A percentile compares a stretch with the other conserved stretches of the same genome.
phyloP scores from a whole-genome alignment of 352 stramenopile genomes.

The Phytophthora hybrid region DNA sequence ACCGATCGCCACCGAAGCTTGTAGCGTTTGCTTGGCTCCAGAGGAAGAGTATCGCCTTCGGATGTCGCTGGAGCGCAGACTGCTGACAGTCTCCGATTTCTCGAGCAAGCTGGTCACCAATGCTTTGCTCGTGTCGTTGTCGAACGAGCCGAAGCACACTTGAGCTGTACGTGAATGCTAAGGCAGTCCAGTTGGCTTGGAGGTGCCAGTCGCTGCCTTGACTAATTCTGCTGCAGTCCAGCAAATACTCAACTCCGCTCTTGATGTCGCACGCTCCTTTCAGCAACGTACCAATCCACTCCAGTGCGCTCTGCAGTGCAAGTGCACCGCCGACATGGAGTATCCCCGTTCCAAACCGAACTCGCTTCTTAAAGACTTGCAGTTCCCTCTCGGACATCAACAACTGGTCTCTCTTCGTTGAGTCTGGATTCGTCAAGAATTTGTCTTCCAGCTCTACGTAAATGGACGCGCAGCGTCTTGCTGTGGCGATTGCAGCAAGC shows the following conservation, averaged over 20 bases:
- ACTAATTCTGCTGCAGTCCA: conserved; percentile 24
- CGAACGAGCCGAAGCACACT: conserved; percentile 34
- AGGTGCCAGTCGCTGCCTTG: conserved; percentile 1
- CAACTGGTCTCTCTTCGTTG: conserved; percentile 22
- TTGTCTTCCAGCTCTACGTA: conserved; percentile 38
- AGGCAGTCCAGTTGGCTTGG: conserved; percentile 42
- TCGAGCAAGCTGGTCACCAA: conserved; percentile 5
- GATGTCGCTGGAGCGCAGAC: conserved; percentile 30
- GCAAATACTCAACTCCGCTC: conserved; percentile 38
- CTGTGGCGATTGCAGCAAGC: conserved; percentile 37
- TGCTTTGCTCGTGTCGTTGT: conserved; percentile 15
- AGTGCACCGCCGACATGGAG: conserved; percentile 43
- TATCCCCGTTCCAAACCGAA: conserved; percentile 45
- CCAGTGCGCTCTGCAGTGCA: conserved; percentile 29
- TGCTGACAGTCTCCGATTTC: conserved; percentile 16
- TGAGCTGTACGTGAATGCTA: conserved; percentile 45
- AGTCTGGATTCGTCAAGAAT: conserved; percentile 9
- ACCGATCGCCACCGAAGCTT: conserved; percentile 14
- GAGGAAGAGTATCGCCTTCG: conserved; percentile 46
- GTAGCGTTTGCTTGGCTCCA: conserved; percentile 34
- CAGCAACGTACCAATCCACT: conserved; percentile 39
- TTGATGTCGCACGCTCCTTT: conserved; percentile 33
- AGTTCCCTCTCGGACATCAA: conserved; percentile 22
- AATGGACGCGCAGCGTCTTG: conserved; percentile 33
- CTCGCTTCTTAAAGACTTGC: conserved; percentile 22